Evolutionary conservation across 768 basidiomycete genomes (phyloP).

Genomic region (Cyclocybe aegerita): DNA sequence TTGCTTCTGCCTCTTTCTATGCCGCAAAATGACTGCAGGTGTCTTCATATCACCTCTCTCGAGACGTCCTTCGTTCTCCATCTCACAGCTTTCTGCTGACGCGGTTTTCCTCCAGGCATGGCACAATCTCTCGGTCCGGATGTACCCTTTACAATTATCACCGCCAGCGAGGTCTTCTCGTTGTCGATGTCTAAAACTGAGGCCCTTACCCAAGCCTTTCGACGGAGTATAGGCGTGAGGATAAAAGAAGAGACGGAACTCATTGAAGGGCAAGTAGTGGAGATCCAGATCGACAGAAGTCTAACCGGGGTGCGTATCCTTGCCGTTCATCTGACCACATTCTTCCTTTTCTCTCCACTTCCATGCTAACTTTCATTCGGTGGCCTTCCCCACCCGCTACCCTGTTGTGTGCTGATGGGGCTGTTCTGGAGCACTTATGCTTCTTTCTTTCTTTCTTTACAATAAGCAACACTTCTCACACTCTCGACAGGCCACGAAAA

Average conservation of each 20-base stretch:
- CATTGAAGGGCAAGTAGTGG: slow-evolving; percentile 97
- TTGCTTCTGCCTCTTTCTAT: slow-evolving; percentile 13
- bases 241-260: slow-evolving; percentile 98
- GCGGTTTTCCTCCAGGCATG: slow-evolving; percentile 69
- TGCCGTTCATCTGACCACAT: slow-evolving; percentile 6
- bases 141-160: slow-evolving; percentile 98
- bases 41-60: not conserved
- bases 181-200: slow-evolving; percentile 99
- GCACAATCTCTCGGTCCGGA: slow-evolving; percentile 92
- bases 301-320: slow-evolving; percentile 76
- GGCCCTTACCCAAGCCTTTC: slow-evolving; percentile 93
- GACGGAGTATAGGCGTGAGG: slow-evolving; percentile 93
- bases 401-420: not conserved
- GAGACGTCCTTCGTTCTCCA: not conserved
- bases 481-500: slow-evolving; percentile 81
- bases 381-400: not conserved
- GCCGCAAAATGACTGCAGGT: slow-evolving; percentile 9
- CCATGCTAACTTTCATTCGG: slow-evolving; percentile 1
- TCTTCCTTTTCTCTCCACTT: slow-evolving; percentile 1
- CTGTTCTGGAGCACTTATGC: slow-evolving; percentile 8
- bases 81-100: not conserved
- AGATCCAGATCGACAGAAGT: slow-evolving; percentile 97
- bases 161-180: slow-evolving; percentile 97
- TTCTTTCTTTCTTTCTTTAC: slow-evolving; percentile 1
- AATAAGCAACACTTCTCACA: too few relatives aligned